Conservation (phyloP, 108 stramenopile genomes). For the Nannochloropsis salina region DNA sequence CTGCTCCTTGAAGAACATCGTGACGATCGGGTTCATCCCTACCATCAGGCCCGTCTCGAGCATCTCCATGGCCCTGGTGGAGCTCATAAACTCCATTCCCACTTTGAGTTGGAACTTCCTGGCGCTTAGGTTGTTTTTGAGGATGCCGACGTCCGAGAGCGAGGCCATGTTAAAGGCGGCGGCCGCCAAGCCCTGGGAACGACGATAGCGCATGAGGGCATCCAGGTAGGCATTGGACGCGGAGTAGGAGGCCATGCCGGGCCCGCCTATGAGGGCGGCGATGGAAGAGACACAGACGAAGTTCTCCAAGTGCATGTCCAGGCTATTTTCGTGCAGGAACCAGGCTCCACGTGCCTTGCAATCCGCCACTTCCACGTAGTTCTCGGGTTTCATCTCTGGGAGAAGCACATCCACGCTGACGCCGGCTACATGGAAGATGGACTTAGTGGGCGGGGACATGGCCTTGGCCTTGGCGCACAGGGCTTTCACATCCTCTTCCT, state of each 20-base stretch:
- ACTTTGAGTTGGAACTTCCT: neutral
- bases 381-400: neutral
- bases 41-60: constrained; percentile 17
- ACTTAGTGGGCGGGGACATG: neutral
- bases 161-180: neutral
- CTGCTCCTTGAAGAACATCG: constrained; percentile 12
- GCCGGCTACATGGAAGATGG: neutral
- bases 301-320: constrained; percentile 15
- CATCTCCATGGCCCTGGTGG: neutral
- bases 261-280: neutral
- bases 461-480: neutral
- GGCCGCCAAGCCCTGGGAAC: constrained; percentile 1
- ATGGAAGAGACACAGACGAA: neutral
- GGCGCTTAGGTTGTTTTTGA: neutral
- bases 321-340: constrained; percentile 17
- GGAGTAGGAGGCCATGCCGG: constrained; percentile 21
- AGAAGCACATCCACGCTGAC: neutral
- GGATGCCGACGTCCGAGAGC: constrained; percentile 13
- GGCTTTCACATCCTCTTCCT: neutral
- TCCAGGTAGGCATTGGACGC: constrained; percentile 13
- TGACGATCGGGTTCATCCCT: neutral
- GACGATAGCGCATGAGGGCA: neutral
- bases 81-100: constrained; percentile 6
- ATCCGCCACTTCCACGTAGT: constrained; percentile 15
- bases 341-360: constrained; percentile 3